phyloP scores from a whole-genome alignment of 2,329 filamentous ascomycete genomes.

The Trichoderma aggressivum region DNA sequence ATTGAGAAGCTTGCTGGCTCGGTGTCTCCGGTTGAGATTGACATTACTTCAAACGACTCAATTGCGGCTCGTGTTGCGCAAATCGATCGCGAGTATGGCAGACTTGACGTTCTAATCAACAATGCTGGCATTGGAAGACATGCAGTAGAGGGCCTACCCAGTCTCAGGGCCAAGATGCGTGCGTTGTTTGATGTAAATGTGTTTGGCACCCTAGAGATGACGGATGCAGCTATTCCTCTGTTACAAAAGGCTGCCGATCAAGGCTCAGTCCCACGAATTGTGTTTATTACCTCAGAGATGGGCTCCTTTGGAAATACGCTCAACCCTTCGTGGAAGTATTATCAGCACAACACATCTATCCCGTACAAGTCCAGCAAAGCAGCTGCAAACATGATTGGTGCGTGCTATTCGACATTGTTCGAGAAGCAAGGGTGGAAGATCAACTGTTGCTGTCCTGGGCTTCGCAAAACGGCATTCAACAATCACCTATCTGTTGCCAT shows the following conservation, averaged over 20 bases:
- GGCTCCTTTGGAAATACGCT: constrained; percentile 4
- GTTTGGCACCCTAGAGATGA: constrained; percentile 3
- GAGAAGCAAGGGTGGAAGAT: constrained; percentile 1
- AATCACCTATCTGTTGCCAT: not conserved
- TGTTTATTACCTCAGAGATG: constrained; percentile 11
- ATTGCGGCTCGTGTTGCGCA: constrained; percentile 1
- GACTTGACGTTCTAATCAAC: constrained; percentile 9
- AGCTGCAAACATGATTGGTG: constrained; percentile 10
- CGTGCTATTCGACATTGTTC: not conserved
- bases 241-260: constrained; percentile 3
- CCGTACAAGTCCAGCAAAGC: constrained; percentile 13
- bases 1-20: not conserved
- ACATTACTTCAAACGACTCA: constrained; percentile 7
- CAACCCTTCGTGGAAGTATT: constrained; percentile 2
- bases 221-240: not conserved
- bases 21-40: not conserved
- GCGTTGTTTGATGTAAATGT: constrained; percentile 3
- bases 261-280: constrained; percentile 3
- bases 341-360: not conserved
- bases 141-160: not conserved
- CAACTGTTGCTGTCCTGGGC: constrained; percentile 9
- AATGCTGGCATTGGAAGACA: constrained; percentile 13
- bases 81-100: not conserved
- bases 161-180: not conserved
- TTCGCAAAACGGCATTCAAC: constrained; percentile 3